A percentile compares a stretch with the other conserved stretches of the same genome.
Conservation (phyloP, 345 rosid species). For the Salix viminalis region DNA sequence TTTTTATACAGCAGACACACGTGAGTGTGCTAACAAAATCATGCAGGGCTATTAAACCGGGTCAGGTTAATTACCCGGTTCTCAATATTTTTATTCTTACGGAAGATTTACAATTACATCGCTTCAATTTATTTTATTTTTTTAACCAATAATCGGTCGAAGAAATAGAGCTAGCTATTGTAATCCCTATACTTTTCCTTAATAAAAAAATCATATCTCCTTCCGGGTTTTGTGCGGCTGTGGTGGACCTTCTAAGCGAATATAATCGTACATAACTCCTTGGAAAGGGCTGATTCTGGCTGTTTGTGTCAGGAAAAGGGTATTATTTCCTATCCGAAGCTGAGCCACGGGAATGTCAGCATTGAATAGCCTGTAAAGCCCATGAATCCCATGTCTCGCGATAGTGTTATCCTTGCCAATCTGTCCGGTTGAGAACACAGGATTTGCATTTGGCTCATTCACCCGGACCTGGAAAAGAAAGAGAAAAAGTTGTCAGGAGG, state of each 20-base stretch:
- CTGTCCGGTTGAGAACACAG: conserved; percentile 16
- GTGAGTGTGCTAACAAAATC: no score
- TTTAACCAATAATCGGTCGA: no score
- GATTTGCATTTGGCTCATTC: conserved; percentile 8
- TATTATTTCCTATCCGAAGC: conserved; percentile 17
- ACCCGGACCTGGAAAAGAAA: conserved; percentile 14
- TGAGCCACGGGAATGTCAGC: conserved; percentile 7
- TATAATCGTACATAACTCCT: conserved; percentile 27
- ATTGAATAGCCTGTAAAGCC: conserved; percentile 20
- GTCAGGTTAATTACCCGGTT: no score
- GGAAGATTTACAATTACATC: no score
- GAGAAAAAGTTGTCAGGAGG: no score
- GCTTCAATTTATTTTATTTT: no score
- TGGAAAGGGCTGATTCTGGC: conserved; percentile 20
- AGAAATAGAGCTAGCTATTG: no score
- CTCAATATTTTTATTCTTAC: no score
- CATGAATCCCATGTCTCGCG: conserved; percentile 32
- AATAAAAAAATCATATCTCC: neutral
- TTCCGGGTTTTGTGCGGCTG: no score
- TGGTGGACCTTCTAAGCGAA: conserved; percentile 23
- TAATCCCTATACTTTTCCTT: no score
- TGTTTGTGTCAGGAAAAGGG: conserved; percentile 18
- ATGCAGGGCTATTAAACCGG: no score
- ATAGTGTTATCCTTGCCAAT: conserved; percentile 28
- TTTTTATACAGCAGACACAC: no score